Percentiles rank a stretch among this genome's conserved stretches.
Evolutionary conservation across 1,284 basidiomycete genomes (phyloP).

Genomic region (Trametes versicolor): DNA sequence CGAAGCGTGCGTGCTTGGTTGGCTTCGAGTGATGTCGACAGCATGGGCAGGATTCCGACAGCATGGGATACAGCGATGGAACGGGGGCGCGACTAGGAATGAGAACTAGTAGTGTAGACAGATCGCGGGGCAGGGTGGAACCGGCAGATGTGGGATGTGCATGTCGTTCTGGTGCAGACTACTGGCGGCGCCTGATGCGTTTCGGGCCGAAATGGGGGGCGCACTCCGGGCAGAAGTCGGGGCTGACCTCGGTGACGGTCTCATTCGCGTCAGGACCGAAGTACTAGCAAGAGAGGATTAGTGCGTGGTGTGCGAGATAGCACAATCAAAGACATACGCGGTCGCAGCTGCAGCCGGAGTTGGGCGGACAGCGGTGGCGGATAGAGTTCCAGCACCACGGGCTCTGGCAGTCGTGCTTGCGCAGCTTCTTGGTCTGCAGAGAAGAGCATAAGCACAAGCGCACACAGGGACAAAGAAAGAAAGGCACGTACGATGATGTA

Average conservation of each 20-base stretch:
- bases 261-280: constrained; percentile 74
- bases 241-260: constrained; percentile 59
- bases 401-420: constrained; percentile 70
- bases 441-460: constrained; percentile 30
- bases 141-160: no score
- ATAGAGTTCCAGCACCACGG: constrained; percentile 67
- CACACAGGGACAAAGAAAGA: constrained; percentile 14
- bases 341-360: constrained; percentile 67
- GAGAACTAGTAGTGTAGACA: constrained; percentile 7
- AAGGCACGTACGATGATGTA: constrained; percentile 58
- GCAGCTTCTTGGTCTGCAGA: constrained; percentile 63
- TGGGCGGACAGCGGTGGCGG: constrained; percentile 57
- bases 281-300: constrained; percentile 53
- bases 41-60: constrained; percentile 14
- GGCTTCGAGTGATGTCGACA: constrained; percentile 10
- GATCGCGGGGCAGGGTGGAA: constrained; percentile 1
- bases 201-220: constrained; percentile 62
- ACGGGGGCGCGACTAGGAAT: constrained; percentile 16
- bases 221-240: constrained; percentile 70
- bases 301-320: neutral
- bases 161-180: constrained; percentile 8
- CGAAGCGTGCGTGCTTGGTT: constrained; percentile 1
- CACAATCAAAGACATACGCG: constrained; percentile 43
- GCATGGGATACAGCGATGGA: constrained; percentile 27
- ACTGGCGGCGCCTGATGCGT: constrained; percentile 28